phyloP scores from a whole-genome alignment of 768 basidiomycete genomes.

The Asterophora lycoperdoides region DNA sequence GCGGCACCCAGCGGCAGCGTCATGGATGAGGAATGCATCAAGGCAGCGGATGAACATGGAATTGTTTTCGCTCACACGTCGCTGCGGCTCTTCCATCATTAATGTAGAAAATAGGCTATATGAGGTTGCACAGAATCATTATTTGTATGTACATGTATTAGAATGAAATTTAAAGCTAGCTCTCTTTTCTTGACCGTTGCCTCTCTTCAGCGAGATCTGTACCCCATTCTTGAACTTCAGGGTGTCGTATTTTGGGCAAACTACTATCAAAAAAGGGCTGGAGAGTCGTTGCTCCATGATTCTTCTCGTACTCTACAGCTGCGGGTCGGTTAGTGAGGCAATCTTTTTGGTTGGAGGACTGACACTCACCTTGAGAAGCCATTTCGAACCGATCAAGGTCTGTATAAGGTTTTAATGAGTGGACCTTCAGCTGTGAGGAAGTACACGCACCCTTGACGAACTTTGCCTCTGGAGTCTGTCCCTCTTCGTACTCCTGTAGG shows the following conservation, averaged over 20 bases:
- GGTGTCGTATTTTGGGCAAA: constrained; percentile 64
- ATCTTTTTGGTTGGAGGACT: background rate
- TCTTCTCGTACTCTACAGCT: constrained; percentile 75
- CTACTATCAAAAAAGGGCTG: constrained; percentile 83
- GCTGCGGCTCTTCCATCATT: constrained; percentile 89
- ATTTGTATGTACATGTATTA: background rate
- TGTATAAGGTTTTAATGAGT: constrained; percentile 24
- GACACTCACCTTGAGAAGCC: constrained; percentile 68
- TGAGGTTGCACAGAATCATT: background rate
- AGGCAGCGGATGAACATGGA: constrained; percentile 89
- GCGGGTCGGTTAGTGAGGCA: background rate
- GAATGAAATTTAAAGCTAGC: background rate
- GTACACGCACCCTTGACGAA: constrained; percentile 72
- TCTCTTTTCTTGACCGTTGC: background rate
- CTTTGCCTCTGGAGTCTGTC: constrained; percentile 64
- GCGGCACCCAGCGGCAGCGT: constrained; percentile 92
- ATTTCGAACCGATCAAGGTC: constrained; percentile 88
- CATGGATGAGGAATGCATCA: constrained; percentile 96
- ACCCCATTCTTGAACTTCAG: constrained; percentile 74
- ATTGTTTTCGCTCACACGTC: constrained; percentile 91
- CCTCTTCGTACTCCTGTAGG: constrained; percentile 78
- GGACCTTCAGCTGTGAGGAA: background rate
- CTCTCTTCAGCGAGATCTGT: constrained; percentile 50
- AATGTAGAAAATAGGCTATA: constrained; percentile 6
- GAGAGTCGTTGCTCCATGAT: constrained; percentile 41